Evolutionary conservation across 352 stramenopile genomes (phyloP).

Genomic region (Phytophthora melonis): DNA sequence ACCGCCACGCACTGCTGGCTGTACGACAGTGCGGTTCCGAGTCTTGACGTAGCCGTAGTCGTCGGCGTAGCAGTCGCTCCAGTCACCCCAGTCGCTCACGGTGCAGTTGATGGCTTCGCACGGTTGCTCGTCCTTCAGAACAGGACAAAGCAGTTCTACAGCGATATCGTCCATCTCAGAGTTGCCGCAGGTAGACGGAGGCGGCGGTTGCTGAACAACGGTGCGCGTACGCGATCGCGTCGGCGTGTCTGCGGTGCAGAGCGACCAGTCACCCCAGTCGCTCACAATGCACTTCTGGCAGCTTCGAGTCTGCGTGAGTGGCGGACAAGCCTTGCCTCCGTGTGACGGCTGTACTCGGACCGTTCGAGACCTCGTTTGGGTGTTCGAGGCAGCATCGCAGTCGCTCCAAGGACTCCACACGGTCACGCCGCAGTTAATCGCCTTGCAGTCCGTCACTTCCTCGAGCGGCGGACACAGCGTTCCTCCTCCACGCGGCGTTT

Average conservation of each 20-base stretch:
- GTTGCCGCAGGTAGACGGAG: slow-evolving; percentile 38
- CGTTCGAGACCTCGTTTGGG: slow-evolving; percentile 48
- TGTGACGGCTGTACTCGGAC: slow-evolving; percentile 48
- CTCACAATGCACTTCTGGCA: slow-evolving; percentile 66
- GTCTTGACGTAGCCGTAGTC: slow-evolving; percentile 44
- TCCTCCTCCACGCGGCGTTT: slow-evolving; percentile 43
- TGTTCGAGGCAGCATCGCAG: slow-evolving; percentile 43
- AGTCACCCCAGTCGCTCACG: slow-evolving; percentile 59
- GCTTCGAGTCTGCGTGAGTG: slow-evolving; percentile 50
- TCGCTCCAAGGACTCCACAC: slow-evolving; percentile 55
- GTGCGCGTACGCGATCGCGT: slow-evolving; percentile 55
- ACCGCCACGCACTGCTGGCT: slow-evolving; percentile 51
- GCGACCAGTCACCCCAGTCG: slow-evolving; percentile 59
- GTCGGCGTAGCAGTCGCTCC: slow-evolving; percentile 50
- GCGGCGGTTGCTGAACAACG: slow-evolving; percentile 48
- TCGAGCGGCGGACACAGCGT: slow-evolving; percentile 52
- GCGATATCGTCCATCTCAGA: slow-evolving; percentile 25
- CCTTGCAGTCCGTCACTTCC: slow-evolving; percentile 46
- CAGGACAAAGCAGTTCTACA: slow-evolving; percentile 41
- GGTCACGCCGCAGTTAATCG: slow-evolving; percentile 63
- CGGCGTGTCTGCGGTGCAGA: slow-evolving; percentile 44
- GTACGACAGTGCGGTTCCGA: slow-evolving; percentile 46
- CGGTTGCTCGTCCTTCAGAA: slow-evolving; percentile 44
- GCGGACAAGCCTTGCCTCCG: slow-evolving; percentile 53
- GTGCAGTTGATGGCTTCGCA: slow-evolving; percentile 66